Percentiles rank a stretch among this genome's conserved stretches.
Evolutionary conservation across 78 protist genomes (phyloP).

Genomic region (Pigoraptor vietnamica): DNA sequence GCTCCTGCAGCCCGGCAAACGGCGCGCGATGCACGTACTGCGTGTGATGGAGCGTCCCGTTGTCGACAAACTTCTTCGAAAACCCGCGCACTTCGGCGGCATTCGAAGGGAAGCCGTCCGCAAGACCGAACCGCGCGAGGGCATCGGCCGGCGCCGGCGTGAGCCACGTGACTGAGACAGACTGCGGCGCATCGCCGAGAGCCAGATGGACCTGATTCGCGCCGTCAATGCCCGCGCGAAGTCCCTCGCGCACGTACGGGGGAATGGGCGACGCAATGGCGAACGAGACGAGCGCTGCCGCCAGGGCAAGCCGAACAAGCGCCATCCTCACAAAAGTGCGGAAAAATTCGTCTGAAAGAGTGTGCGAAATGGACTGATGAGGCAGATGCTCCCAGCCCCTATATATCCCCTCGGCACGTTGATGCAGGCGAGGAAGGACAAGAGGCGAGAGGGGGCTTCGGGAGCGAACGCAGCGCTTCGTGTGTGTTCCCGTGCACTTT

Average conservation of each 20-base stretch:
- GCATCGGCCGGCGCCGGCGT: neutral
- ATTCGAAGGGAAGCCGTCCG: neutral
- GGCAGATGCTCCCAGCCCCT: too few relatives aligned
- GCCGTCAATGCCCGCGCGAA: neutral
- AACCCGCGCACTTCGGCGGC: neutral
- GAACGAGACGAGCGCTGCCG: neutral
- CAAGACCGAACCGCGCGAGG: neutral
- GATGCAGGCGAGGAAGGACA: too few relatives aligned
- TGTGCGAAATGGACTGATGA: too few relatives aligned
- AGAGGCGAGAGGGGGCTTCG: too few relatives aligned
- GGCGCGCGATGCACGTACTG: neutral
- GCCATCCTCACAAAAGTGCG: too few relatives aligned
- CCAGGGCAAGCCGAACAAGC: neutral
- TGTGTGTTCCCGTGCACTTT: too few relatives aligned
- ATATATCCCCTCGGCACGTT: too few relatives aligned
- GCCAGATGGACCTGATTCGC: neutral
- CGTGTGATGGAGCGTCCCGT: neutral
- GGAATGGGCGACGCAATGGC: neutral
- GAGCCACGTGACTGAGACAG: neutral
- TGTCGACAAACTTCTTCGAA: neutral
- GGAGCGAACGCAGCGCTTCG: too few relatives aligned
- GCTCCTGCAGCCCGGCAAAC: neutral
- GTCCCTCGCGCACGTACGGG: neutral
- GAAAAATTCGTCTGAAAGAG: too few relatives aligned
- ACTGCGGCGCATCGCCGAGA: neutral